phyloP scores from a whole-genome alignment of 805 yeast genomes.

The Sugiyamaella floridensis region DNA sequence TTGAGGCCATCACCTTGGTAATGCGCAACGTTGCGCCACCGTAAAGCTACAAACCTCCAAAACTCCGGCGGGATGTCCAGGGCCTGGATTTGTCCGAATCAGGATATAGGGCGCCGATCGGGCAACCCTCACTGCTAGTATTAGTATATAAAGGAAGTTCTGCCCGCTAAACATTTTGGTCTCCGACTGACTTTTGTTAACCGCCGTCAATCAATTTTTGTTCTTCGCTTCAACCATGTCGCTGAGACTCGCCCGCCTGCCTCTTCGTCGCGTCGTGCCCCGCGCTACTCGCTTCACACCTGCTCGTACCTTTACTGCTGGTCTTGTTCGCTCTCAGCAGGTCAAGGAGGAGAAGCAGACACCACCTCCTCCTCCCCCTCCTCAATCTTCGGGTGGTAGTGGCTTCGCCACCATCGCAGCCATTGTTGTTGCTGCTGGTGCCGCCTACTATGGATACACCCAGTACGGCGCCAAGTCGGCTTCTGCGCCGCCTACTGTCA shows the following conservation, averaged over 20 bases:
- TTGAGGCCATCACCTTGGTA: no score
- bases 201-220: background rate
- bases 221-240: background rate
- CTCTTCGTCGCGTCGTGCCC: background rate
- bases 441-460: conserved; percentile 28
- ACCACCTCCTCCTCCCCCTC: background rate
- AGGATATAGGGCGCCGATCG: no score
- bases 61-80: no score
- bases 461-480: conserved; percentile 30
- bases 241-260: background rate
- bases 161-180: background rate
- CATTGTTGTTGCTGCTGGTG: conserved; percentile 24
- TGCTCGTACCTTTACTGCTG: background rate
- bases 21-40: no score
- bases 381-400: conserved; percentile 1
- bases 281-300: background rate
- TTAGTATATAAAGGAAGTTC: no score
- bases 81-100: no score
- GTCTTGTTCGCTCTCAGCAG: background rate
- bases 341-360: background rate
- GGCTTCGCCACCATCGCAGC: conserved; percentile 11
- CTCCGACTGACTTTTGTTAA: background rate
- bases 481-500: conserved; percentile 29
- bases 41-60: no score
- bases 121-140: no score